Evolutionary conservation across 257 asterid species (phyloP).

Genomic region (Fraxinus anomala): DNA sequence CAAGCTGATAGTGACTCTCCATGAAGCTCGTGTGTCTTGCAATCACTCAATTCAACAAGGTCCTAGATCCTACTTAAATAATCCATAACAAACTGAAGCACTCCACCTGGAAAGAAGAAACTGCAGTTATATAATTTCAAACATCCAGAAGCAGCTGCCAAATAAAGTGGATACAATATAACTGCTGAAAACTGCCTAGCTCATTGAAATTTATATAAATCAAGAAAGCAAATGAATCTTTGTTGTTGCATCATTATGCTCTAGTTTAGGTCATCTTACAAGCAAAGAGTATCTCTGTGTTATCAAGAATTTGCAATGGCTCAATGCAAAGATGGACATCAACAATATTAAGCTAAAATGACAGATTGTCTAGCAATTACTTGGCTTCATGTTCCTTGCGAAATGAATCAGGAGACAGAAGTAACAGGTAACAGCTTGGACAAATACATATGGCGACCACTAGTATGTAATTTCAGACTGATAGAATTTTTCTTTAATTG

Average conservation of each 20-base stretch:
- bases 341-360: not conserved
- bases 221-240: not conserved
- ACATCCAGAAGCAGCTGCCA: conserved; percentile 9
- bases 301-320: not conserved
- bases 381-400: not conserved
- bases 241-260: not conserved
- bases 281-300: not conserved
- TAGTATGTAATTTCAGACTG: not conserved
- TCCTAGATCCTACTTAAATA: not conserved
- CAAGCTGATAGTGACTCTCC: conserved; percentile 26
- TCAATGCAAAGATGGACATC: not conserved
- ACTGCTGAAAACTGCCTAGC: not conserved
- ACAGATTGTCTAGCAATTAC: not conserved
- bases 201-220: not conserved
- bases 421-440: not conserved
- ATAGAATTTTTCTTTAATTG: not conserved
- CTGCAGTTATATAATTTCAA: conserved; percentile 13
- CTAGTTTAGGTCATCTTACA: not conserved
- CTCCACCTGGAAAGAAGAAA: conserved; percentile 26
- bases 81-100: conserved; percentile 16
- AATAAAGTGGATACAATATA: not conserved
- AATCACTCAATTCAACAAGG: conserved; percentile 14
- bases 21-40: conserved; percentile 15
- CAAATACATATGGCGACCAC: not conserved
- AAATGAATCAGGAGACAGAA: not conserved